These are phyloP conservation scores for Nitzschia inconspicua DNA, from an alignment of 108 stramenopile species.

Conservation along the genomic window DNA sequence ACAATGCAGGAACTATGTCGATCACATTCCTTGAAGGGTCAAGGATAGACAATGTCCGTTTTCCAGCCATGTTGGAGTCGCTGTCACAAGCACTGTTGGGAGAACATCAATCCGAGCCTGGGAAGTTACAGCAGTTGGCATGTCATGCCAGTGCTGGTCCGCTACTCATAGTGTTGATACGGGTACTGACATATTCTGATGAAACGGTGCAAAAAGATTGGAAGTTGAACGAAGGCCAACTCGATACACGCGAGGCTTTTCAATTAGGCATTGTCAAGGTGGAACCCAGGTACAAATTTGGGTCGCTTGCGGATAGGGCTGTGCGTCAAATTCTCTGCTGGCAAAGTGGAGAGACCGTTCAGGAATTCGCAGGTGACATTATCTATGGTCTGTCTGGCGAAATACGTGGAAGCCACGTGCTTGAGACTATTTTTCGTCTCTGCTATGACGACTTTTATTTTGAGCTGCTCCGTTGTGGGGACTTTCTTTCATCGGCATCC, in stretches of 20 bases:
- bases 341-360: constrained; percentile 40
- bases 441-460: constrained; percentile 61
- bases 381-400: constrained; percentile 84
- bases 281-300: constrained; percentile 56
- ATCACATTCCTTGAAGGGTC: constrained; percentile 35
- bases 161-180: constrained; percentile 59
- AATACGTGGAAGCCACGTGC: constrained; percentile 69
- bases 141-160: constrained; percentile 84
- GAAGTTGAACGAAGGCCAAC: constrained; percentile 5
- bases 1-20: constrained; percentile 38
- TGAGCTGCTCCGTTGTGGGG: constrained; percentile 43
- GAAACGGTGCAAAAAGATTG: constrained; percentile 10
- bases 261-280: constrained; percentile 45
- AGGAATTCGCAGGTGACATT: constrained; percentile 57
- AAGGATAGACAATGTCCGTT: constrained; percentile 16
- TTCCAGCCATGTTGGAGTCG: constrained; percentile 19
- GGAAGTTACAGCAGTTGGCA: constrained; percentile 61
- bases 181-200: constrained; percentile 60
- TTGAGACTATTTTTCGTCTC: constrained; percentile 67
- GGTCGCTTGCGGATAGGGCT: constrained; percentile 55
- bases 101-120: constrained; percentile 30
- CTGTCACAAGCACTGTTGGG: constrained; percentile 27
- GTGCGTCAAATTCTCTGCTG: constrained; percentile 69
- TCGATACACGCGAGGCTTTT: too few relatives aligned
- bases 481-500: constrained; percentile 46